Evolutionary conservation across 306 rosid genomes (phyloP), one percentile per base, ranked within the genome.

Genomic region (Cyclanthera cordifolia): DNA sequence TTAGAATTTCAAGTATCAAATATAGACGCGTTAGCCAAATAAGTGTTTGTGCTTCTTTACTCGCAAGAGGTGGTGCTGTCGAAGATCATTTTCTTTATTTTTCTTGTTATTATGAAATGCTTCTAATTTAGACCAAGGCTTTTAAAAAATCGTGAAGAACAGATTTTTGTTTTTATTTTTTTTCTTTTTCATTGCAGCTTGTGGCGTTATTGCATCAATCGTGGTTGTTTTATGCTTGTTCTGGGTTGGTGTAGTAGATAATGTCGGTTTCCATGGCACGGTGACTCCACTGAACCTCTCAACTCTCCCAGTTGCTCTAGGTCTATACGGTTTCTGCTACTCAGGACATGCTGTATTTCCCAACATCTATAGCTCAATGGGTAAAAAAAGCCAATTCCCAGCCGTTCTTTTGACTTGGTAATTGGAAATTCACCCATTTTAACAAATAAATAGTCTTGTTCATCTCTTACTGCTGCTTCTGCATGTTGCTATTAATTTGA

Each of bases 321-420:
- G 97, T 76, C 97, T 92, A 48, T 92, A 92, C 20, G 97, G 97
- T 39, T 92, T 79, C 85, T 92, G 97, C 85, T 92, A 89, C 82
- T 92, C 97, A 10, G 97, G 97, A 56, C 97, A 92, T 71, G 97
- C 96, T 34, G 97, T 92, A 47, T 89, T 92, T 78, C 97, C 97
- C 3, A 92, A 92, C 81, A 92, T 92, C 75, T 92, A 92, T 63
- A 81, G 90, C 37, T 92, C 97, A 52, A 85, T 92, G 96, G 96
- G 78, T 53, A 92, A 83, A 16, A 92, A 74, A 69, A 87, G 73
- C 72, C 96, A 89, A 41, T 92, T 77, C 79, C 83, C 96, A 64
- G 75, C 80, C 32, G 87, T 87, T 66, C 95, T 92, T 71, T 76
- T 92, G 23, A 77, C 92, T 71, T 82, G 97, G 97, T 91, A 88